These are phyloP conservation scores for Leccinum pachyderme DNA, from an alignment of 1,284 basidiomycete genomes.

Conservation along the genomic window DNA sequence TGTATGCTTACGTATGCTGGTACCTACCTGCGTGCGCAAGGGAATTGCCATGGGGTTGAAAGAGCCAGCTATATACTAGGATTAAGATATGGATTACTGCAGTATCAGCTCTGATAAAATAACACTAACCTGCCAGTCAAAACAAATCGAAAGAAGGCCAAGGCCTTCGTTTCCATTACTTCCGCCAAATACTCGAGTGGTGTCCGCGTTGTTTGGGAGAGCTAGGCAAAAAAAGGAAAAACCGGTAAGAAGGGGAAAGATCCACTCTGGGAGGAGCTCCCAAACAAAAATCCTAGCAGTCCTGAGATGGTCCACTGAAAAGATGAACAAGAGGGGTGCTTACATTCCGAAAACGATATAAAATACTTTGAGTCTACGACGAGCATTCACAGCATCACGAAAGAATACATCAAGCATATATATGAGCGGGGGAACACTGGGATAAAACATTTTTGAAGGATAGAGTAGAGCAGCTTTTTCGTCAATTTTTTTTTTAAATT, in stretches of 20 bases:
- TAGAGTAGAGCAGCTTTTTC: constrained; percentile 48
- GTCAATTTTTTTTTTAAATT: constrained; percentile 12
- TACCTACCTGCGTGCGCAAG: constrained; percentile 38
- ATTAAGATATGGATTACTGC: constrained; percentile 1
- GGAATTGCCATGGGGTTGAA: constrained; percentile 46
- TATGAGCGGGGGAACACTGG: constrained; percentile 50
- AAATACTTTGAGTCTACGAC: constrained; percentile 46
- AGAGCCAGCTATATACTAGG: constrained; percentile 43
- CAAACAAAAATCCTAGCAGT: constrained; percentile 45
- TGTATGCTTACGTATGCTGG: neutral
- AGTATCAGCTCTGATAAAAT: neutral
- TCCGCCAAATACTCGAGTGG: constrained; percentile 60
- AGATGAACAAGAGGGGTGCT: neutral
- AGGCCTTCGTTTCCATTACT: constrained; percentile 60
- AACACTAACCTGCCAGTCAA: constrained; percentile 51
- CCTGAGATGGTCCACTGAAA: neutral
- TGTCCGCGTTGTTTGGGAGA: constrained; percentile 43
- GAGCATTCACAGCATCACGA: constrained; percentile 44
- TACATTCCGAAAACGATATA: constrained; percentile 48
- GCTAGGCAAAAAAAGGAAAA: constrained; percentile 60
- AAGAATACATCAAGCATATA: constrained; percentile 59
- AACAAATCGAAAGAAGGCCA: constrained; percentile 47
- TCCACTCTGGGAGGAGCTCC: constrained; percentile 55
- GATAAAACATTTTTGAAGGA: constrained; percentile 67
- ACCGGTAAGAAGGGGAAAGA: constrained; percentile 48